Evolutionary conservation across 306 rosid species (phyloP).

Genomic region (Cucumis melo): DNA sequence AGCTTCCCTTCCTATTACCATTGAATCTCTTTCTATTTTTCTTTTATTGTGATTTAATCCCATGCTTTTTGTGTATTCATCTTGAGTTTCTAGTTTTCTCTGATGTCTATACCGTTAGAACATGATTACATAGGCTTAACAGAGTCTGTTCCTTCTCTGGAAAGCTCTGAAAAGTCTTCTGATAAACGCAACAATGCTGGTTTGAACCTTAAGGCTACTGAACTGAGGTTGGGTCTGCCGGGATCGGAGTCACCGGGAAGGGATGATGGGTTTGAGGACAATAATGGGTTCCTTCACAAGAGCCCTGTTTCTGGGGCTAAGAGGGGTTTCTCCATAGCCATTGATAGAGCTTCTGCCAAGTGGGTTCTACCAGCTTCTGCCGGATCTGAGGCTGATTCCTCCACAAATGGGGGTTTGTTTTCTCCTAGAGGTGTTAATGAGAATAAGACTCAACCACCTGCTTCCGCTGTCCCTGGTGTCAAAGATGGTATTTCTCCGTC

Average conservation of each 20-base stretch:
- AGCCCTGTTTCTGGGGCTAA: slow-evolving; percentile 58
- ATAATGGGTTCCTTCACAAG: slow-evolving; percentile 21
- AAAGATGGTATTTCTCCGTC: slow-evolving; percentile 47
- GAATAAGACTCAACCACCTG: slow-evolving; percentile 26
- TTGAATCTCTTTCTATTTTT: slow-evolving; percentile 12
- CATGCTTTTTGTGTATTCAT: slow-evolving; percentile 18
- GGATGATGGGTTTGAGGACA: slow-evolving; percentile 21
- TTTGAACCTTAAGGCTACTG: slow-evolving; percentile 77
- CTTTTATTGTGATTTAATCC: slow-evolving; percentile 11
- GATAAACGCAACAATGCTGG: slow-evolving; percentile 19
- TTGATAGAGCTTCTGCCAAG: slow-evolving; percentile 51
- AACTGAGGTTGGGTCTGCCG: slow-evolving; percentile 80
- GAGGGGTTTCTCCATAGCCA: slow-evolving; percentile 81
- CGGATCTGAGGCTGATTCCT: slow-evolving; percentile 52
- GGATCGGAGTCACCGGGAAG: slow-evolving; percentile 78
- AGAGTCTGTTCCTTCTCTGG: slow-evolving; percentile 43
- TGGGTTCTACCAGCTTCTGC: slow-evolving; percentile 56
- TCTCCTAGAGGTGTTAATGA: slow-evolving; percentile 36
- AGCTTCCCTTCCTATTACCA: background rate
- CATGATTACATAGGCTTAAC: slow-evolving; percentile 61
- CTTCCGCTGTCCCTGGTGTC: slow-evolving; percentile 20
- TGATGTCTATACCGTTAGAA: slow-evolving; percentile 58
- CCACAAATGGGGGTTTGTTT: slow-evolving; percentile 44
- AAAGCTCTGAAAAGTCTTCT: slow-evolving; percentile 33
- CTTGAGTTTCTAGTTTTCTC: slow-evolving; percentile 14